Conservation (phyloP, 306 rosid species). For the Medicago ruthenica region DNA sequence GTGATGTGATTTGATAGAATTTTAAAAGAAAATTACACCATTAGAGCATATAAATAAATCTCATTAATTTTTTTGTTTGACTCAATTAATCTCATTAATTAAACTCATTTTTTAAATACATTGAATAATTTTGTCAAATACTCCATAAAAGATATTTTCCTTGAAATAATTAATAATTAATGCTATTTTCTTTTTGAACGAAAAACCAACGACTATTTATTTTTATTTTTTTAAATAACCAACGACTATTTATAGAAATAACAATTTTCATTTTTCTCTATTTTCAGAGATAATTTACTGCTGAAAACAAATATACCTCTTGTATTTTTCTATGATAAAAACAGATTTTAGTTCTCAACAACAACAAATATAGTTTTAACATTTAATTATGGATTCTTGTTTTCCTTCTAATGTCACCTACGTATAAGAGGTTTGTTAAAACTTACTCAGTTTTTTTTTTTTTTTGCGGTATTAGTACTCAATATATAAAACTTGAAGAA, state of each 20-base stretch:
- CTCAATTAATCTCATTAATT: too few relatives aligned
- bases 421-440: too few relatives aligned
- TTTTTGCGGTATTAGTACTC: too few relatives aligned
- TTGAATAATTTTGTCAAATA: not conserved
- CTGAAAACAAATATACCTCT: conserved; percentile 1
- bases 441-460: too few relatives aligned
- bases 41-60: too few relatives aligned
- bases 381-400: not conserved
- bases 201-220: conserved; percentile 14
- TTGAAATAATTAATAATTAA: not conserved
- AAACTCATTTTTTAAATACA: too few relatives aligned
- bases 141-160: not conserved
- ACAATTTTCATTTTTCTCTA: not conserved
- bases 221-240: too few relatives aligned
- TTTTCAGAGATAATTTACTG: conserved; percentile 1
- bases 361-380: not conserved
- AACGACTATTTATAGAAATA: not conserved
- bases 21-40: too few relatives aligned
- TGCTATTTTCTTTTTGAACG: not conserved
- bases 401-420: too few relatives aligned
- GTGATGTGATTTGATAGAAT: too few relatives aligned
- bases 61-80: too few relatives aligned
- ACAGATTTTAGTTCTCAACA: not conserved
- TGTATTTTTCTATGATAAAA: not conserved
- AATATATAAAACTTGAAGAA: too few relatives aligned